Conservation (phyloP, 2,329 filamentous ascomycete genomes). For the Albifimbria verrucaria region DNA sequence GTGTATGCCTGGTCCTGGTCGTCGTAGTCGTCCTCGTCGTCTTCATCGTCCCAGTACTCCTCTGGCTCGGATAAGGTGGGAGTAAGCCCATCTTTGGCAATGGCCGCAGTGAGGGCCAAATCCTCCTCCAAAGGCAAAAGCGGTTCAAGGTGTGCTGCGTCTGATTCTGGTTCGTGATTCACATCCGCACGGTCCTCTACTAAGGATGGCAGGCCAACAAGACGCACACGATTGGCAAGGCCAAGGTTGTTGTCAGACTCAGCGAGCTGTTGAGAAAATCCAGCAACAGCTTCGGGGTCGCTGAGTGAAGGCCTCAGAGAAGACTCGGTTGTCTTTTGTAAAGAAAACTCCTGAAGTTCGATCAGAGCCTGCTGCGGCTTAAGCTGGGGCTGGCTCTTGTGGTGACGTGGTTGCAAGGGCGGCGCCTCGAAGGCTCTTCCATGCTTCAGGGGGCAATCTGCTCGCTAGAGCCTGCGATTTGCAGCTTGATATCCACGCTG, state of each 20-base stretch:
- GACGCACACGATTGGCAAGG: background rate
- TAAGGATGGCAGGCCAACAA: background rate
- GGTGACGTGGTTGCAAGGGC: slow-evolving; percentile 40
- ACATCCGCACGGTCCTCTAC: slow-evolving; percentile 6
- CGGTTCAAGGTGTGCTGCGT: slow-evolving; percentile 22
- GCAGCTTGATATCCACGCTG: slow-evolving; percentile 14
- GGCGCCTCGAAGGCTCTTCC: slow-evolving; percentile 14
- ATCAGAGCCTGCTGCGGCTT: slow-evolving; percentile 31
- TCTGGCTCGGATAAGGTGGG: slow-evolving; percentile 44
- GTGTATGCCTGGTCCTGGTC: slow-evolving; percentile 66
- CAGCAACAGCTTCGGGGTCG: background rate
- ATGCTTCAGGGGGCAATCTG: background rate
- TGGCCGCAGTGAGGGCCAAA: slow-evolving; percentile 12
- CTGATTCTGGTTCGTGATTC: slow-evolving; percentile 19
- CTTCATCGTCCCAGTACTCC: slow-evolving; percentile 76
- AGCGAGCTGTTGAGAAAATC: background rate
- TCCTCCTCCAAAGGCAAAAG: slow-evolving; percentile 28
- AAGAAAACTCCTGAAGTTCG: background rate
- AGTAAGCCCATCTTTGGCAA: slow-evolving; percentile 19
- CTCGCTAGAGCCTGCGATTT: slow-evolving; percentile 5
- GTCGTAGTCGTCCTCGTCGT: slow-evolving; percentile 62
- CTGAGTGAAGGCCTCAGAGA: background rate
- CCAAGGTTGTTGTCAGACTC: slow-evolving; percentile 11
- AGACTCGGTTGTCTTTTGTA: background rate
- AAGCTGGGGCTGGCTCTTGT: slow-evolving; percentile 53